phyloP scores from a whole-genome alignment of 805 yeast genomes.

The Saturnispora sekii region DNA sequence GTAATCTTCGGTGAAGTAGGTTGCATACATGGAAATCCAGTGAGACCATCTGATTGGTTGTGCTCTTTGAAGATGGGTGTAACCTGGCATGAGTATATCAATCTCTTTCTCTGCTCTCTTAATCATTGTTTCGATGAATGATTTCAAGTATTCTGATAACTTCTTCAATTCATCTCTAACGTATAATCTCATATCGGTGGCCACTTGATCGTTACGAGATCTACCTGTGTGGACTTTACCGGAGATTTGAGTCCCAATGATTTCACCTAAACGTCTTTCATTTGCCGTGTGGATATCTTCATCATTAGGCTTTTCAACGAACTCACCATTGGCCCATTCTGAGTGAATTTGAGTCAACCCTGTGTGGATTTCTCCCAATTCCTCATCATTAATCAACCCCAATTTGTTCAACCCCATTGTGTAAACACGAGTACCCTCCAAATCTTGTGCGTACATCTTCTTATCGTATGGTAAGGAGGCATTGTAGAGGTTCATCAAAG shows the following conservation, averaged over 20 bases:
- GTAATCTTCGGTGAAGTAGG: slow-evolving; percentile 86
- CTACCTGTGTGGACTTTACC: slow-evolving; percentile 99
- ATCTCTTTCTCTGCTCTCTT: slow-evolving; percentile 79
- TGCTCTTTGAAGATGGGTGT: slow-evolving; percentile 96
- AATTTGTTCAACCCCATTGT: slow-evolving; percentile 77
- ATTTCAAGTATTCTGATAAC: slow-evolving; percentile 43
- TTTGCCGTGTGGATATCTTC: slow-evolving; percentile 99
- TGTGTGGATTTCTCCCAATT: slow-evolving; percentile 68
- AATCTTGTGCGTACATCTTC: slow-evolving; percentile 88
- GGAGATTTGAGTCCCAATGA: slow-evolving; percentile 86
- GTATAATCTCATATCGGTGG: slow-evolving; percentile 95
- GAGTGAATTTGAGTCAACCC: slow-evolving; percentile 63
- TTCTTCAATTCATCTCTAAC: slow-evolving; percentile 74
- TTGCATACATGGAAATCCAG: slow-evolving; percentile 91
- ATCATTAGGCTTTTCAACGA: slow-evolving; percentile 77
- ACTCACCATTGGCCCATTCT: slow-evolving; percentile 71
- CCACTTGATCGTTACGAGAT: slow-evolving; percentile 97
- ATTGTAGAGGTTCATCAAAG: slow-evolving; percentile 93
- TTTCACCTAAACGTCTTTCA: slow-evolving; percentile 94
- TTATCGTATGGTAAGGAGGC: slow-evolving; percentile 95
- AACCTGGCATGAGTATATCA: slow-evolving; percentile 95
- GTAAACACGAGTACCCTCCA: slow-evolving; percentile 89
- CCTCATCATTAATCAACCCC: slow-evolving; percentile 63
- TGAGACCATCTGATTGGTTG: slow-evolving; percentile 99
- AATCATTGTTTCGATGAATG: slow-evolving; percentile 57